A percentile compares a stretch with the other conserved stretches of the same genome.
Evolutionary conservation across 78 protist species (phyloP).

Genomic region (Isochrysis galbana): DNA sequence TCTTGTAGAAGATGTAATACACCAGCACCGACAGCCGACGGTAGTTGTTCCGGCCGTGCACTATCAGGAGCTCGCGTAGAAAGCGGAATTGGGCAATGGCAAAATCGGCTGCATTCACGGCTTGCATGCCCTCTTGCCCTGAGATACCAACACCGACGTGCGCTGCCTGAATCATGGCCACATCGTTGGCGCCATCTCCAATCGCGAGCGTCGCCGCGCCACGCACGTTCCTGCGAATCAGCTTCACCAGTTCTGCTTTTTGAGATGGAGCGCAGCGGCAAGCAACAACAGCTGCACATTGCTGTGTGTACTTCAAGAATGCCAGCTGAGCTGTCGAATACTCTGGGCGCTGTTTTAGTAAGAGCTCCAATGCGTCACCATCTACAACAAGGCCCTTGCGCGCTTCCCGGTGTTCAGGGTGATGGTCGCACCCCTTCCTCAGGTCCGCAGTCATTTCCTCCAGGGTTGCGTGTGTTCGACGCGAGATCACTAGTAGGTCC

Average conservation of each 20-base stretch:
- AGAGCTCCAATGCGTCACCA: not conserved
- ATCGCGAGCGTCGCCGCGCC: slow-evolving; percentile 63
- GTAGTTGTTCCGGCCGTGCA: slow-evolving; percentile 76
- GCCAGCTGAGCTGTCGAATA: not conserved
- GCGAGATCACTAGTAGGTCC: not conserved
- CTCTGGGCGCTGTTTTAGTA: not conserved
- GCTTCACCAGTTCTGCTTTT: slow-evolving; percentile 73
- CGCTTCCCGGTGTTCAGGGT: no score
- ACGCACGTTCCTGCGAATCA: not conserved
- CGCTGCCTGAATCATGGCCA: slow-evolving; percentile 81
- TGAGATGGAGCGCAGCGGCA: slow-evolving; percentile 91
- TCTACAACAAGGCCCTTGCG: slow-evolving; percentile 23
- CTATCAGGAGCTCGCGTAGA: slow-evolving; percentile 61
- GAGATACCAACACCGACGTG: slow-evolving; percentile 91
- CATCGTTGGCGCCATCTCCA: slow-evolving; percentile 92
- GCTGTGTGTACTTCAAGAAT: slow-evolving; percentile 33
- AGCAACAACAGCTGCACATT: slow-evolving; percentile 77
- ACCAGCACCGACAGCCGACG: slow-evolving; percentile 39
- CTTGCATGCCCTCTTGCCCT: slow-evolving; percentile 82
- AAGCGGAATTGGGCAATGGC: slow-evolving; percentile 86
- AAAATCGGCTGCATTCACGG: slow-evolving; percentile 71
- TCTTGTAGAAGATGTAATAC: slow-evolving; percentile 76
- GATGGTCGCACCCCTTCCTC: no score
- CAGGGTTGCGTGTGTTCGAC: not conserved
- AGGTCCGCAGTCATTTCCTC: not conserved